These are phyloP conservation scores for Oryza punctata DNA, from an alignment of 176 grass and related monocot species.

Conservation along the genomic window DNA sequence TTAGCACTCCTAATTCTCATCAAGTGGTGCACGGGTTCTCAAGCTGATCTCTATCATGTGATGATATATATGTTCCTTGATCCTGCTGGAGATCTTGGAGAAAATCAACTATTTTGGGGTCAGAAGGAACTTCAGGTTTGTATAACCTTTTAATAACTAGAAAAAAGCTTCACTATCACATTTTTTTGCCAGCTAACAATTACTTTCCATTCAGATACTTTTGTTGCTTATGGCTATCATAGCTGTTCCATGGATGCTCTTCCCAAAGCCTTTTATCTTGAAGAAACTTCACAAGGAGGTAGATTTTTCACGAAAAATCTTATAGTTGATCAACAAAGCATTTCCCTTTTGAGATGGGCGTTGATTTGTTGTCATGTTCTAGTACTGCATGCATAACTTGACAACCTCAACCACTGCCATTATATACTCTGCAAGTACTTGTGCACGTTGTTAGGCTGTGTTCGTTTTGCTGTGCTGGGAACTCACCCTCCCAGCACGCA, in stretches of 20 bases:
- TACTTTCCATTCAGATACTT: constrained; percentile 66
- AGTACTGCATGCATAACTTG: background rate
- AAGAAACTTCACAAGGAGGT: constrained; percentile 94
- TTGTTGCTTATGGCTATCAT: constrained; percentile 81
- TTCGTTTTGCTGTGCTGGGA: too few relatives aligned
- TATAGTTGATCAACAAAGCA: background rate
- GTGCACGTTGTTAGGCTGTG: background rate
- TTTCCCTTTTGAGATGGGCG: constrained; percentile 4
- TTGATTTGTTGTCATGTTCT: background rate
- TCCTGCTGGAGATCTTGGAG: constrained; percentile 87
- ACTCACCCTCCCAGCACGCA: too few relatives aligned
- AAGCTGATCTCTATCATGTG: constrained; percentile 97
- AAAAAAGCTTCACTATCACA: constrained; percentile 32
- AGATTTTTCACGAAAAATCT: constrained; percentile 30
- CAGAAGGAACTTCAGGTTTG: constrained; percentile 94
- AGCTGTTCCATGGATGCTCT: constrained; percentile 99
- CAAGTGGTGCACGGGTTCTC: constrained; percentile 95
- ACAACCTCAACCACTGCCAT: background rate
- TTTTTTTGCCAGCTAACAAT: constrained; percentile 26
- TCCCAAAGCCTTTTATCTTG: constrained; percentile 93
- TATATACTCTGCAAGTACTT: background rate
- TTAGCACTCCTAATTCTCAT: constrained; percentile 91
- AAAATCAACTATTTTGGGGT: constrained; percentile 98
- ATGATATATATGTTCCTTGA: constrained; percentile 99
- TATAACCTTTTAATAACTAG: constrained; percentile 42